Percentiles rank a stretch among this genome's conserved stretches.
Conservation (phyloP, 2,329 filamentous ascomycete species). For the Curvularia sp. region DNA sequence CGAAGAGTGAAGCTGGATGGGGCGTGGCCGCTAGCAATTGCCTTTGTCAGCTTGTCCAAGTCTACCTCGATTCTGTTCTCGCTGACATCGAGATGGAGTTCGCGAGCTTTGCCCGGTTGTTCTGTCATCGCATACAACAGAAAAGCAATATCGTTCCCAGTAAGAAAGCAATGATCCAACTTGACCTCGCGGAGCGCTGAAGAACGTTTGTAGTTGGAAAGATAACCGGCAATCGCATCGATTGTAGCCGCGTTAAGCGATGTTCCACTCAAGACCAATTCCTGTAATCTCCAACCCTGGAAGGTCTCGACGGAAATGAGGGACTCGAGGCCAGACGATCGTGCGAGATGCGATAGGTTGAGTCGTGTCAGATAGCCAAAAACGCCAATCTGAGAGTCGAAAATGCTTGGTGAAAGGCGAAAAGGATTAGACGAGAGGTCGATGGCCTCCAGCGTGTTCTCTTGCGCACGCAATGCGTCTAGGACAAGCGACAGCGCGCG, state of each 20-base stretch:
- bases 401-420: conserved; percentile 67
- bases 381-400: conserved; percentile 70
- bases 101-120: conserved; percentile 57
- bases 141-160: conserved; percentile 68
- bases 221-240: conserved; percentile 68
- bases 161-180: conserved; percentile 71
- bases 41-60: conserved; percentile 59
- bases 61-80: conserved; percentile 65
- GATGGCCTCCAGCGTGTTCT: conserved; percentile 70
- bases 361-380: conserved; percentile 71
- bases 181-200: conserved; percentile 66
- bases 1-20: conserved; percentile 70
- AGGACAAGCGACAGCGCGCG: conserved; percentile 67
- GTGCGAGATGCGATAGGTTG: conserved; percentile 69
- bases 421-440: conserved; percentile 72
- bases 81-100: conserved; percentile 71
- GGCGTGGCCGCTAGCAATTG: conserved; percentile 60
- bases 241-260: conserved; percentile 68
- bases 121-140: conserved; percentile 69
- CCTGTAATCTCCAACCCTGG: conserved; percentile 70
- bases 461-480: conserved; percentile 69
- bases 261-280: conserved; percentile 69
- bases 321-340: conserved; percentile 67
- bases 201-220: conserved; percentile 65
- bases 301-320: conserved; percentile 71